These are phyloP conservation scores for Pseudoneurospora amorphoporcata DNA, from an alignment of 495 filamentous ascomycete species.

Conservation along the genomic window DNA sequence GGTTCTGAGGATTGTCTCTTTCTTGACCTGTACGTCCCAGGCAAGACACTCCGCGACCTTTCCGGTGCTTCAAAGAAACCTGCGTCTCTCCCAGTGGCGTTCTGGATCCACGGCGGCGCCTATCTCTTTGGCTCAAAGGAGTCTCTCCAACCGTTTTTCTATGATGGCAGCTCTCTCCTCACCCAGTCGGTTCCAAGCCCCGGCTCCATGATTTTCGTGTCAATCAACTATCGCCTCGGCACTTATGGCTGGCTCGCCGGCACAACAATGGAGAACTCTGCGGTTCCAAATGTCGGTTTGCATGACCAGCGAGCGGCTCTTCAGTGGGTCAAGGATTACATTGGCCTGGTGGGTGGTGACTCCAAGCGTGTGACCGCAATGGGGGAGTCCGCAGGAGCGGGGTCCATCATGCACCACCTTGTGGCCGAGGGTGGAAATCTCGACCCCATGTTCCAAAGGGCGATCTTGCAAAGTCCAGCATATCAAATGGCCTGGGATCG, in stretches of 20 bases:
- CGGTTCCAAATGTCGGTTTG: slow-evolving; percentile 38
- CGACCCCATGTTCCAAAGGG: slow-evolving; percentile 36
- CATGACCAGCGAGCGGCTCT: slow-evolving; percentile 43
- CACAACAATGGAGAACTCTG: slow-evolving; percentile 35
- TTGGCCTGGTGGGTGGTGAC: slow-evolving; percentile 58
- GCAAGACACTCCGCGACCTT: slow-evolving; percentile 10
- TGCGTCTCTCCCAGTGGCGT: slow-evolving; percentile 37
- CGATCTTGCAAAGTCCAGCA: slow-evolving; percentile 39
- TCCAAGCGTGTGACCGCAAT: slow-evolving; percentile 51
- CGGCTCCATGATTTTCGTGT: slow-evolving; percentile 43
- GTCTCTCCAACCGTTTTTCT: slow-evolving; percentile 13
- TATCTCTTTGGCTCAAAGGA: slow-evolving; percentile 45
- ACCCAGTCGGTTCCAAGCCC: slow-evolving; percentile 24
- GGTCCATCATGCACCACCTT: slow-evolving; percentile 55
- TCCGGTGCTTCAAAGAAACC: slow-evolving; percentile 7
- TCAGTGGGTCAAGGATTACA: slow-evolving; percentile 59
- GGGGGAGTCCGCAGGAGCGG: slow-evolving; percentile 60
- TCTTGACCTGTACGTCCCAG: slow-evolving; percentile 34
- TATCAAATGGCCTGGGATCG: slow-evolving; percentile 35
- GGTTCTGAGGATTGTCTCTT: slow-evolving; percentile 43
- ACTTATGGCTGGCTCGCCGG: slow-evolving; percentile 47
- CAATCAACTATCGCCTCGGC: slow-evolving; percentile 53
- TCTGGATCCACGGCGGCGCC: slow-evolving; percentile 54
- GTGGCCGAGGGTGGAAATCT: slow-evolving; percentile 44
- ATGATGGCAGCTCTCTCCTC: slow-evolving; percentile 36